Percentiles rank a stretch among this genome's conserved stretches.
phyloP scores from a whole-genome alignment of 2,329 filamentous ascomycete species.

The Ceratocystis cubensis region DNA sequence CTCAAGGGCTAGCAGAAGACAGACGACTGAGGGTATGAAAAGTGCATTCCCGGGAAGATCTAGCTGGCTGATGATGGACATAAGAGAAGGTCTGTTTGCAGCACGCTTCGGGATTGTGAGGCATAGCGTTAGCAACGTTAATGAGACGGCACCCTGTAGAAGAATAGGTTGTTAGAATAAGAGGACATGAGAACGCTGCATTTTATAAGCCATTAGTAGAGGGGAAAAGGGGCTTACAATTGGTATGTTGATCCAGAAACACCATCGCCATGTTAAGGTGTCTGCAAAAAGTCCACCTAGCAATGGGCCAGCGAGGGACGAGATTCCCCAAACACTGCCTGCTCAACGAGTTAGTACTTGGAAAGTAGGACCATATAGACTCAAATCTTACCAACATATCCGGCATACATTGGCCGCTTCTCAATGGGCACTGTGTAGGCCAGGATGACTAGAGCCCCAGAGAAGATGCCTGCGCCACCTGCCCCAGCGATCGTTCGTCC shows the following conservation, averaged over 20 bases:
- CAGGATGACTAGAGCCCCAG: constrained; percentile 34
- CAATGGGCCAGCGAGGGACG: constrained; percentile 25
- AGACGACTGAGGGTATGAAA: constrained; percentile 25
- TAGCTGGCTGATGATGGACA: constrained; percentile 25
- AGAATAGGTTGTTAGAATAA: not conserved
- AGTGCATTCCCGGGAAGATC: constrained; percentile 24
- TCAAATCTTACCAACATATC: constrained; percentile 23
- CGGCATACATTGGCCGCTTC: constrained; percentile 29
- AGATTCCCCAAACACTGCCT: constrained; percentile 32
- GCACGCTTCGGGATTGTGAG: constrained; percentile 20
- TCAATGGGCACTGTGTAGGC: constrained; percentile 29
- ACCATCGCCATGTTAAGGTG: constrained; percentile 28
- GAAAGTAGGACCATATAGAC: constrained; percentile 21
- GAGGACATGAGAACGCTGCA: not conserved
- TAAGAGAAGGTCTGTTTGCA: constrained; percentile 21
- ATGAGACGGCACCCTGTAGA: constrained; percentile 15
- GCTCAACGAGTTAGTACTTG: constrained; percentile 23
- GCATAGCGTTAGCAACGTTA: constrained; percentile 11
- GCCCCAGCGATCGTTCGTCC: constrained; percentile 30
- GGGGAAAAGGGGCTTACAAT: constrained; percentile 23
- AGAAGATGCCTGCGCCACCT: constrained; percentile 37
- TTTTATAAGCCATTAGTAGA: not conserved
- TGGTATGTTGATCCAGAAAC: constrained; percentile 28
- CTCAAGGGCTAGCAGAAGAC: constrained; percentile 33
- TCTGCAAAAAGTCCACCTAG: constrained; percentile 25